A percentile compares a stretch with the other conserved stretches of the same genome.
Conservation (phyloP, 2,329 filamentous ascomycete species). For the Lachnellula hyalina region DNA sequence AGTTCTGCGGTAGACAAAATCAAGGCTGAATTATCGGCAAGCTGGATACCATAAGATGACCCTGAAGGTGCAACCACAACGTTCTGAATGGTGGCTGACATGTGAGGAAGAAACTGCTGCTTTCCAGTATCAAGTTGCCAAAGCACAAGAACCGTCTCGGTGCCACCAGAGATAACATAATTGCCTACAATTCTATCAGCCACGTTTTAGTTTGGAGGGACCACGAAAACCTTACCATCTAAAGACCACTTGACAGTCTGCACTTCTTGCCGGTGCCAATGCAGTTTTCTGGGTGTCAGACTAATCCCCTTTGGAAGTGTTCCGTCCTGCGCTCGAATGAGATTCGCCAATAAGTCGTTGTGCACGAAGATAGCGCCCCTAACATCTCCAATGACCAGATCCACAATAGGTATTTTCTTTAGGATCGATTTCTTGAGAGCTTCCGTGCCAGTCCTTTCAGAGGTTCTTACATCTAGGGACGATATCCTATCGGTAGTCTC, state of each 20-base stretch:
- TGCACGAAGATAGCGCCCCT: conserved; percentile 79
- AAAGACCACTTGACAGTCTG: conserved; percentile 84
- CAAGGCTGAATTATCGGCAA: conserved; percentile 91
- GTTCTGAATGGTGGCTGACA: conserved; percentile 78
- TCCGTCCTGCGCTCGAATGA: conserved; percentile 36
- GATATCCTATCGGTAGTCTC: conserved; percentile 59
- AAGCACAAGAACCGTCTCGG: conserved; percentile 81
- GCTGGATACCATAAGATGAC: conserved; percentile 73
- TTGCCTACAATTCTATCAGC: conserved; percentile 56
- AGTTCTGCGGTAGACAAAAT: conserved; percentile 86
- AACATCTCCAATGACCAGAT: conserved; percentile 72
- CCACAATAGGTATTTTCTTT: conserved; percentile 44
- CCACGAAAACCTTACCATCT: conserved; percentile 59
- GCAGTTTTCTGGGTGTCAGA: conserved; percentile 58
- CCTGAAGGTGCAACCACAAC: conserved; percentile 76
- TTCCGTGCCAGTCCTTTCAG: conserved; percentile 16
- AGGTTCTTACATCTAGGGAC: conserved; percentile 57
- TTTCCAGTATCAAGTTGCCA: conserved; percentile 90
- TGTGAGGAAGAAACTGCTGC: conserved; percentile 81
- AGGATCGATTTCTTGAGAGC: conserved; percentile 29
- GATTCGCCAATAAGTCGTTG: conserved; percentile 61
- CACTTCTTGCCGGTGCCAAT: conserved; percentile 88
- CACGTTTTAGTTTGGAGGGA: not conserved
- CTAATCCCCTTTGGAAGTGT: conserved; percentile 21
- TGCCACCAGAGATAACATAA: conserved; percentile 89